Base-by-base conservation (phyloP, 23 red algal species). In the Chondrus crispus region DNA sequence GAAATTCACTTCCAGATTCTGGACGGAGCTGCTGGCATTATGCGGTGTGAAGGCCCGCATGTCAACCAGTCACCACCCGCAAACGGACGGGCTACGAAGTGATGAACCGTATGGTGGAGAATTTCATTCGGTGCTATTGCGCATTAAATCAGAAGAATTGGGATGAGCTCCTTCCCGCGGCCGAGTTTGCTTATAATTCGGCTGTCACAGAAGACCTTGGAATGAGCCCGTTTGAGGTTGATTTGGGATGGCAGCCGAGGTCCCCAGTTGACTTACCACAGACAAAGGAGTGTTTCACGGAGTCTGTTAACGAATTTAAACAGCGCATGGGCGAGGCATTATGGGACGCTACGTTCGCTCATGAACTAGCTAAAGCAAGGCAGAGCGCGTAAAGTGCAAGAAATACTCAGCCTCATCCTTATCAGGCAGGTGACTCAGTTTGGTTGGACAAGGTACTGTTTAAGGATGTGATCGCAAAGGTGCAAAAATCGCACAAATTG, bases 121-220 rank as follows among this genome's bases (percentile, higher is more conserved):
- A 72, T 29, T 72, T 20, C 66, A 72, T 72, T 36, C 28, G 66
- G 14, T 72, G 66, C 66, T 29, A 18, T 29, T 72, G 66, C 28
- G 28, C 19, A 13, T 36, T 14, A 13, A 30, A 72, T 12, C 66
- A 72, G 66, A 14, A 36, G 12, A 13, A 36, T 36, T 18, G 66
- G 28, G 66, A 72, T 30, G 32, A 12, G 13, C 13, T 72, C 16
- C 66, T 72, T 14, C 66, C 14, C n/a, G 28, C 14, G 12, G 66
- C 66, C n/a, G 66, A 13, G 14, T 72, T 72, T 72, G 66, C 66
- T 72, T 72, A 72, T 30, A 72, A 72, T 36, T 72, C 66, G 66
- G 66, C 66, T 36, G 32, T 72, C 32, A 20, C 66, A 13, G 66
- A 72, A 72, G 19, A 72, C 32, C 32, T 72, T 72, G 66, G 66